Percentiles rank a stretch among this genome's conserved stretches.
Evolutionary conservation across 1,284 basidiomycete genomes (phyloP).

Genomic region (Sutorius eximius): DNA sequence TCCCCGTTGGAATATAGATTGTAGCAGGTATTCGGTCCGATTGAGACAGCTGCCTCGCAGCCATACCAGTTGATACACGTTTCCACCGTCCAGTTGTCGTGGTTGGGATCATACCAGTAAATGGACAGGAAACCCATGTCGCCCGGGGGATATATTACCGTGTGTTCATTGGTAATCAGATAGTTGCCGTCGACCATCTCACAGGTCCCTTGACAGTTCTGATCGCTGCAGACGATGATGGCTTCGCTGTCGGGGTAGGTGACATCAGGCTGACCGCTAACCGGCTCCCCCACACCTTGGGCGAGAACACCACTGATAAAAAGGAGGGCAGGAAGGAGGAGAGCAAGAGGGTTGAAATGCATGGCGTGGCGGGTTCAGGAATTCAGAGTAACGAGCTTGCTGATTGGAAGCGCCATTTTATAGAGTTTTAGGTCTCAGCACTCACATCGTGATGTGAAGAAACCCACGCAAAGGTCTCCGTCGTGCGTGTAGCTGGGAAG

Average conservation of each 20-base stretch:
- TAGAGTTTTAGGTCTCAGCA: not conserved
- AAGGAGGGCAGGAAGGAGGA: not conserved
- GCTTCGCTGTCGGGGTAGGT: not conserved
- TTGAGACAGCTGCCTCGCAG: not conserved
- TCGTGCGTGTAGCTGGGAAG: not conserved
- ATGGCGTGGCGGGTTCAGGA: not conserved
- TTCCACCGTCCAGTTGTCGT: not conserved
- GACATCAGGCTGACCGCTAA: not conserved
- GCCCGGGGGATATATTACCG: not conserved
- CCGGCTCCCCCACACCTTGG: not conserved
- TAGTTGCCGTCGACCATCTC: not conserved
- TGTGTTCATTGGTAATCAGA: not conserved
- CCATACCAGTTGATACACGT: not conserved
- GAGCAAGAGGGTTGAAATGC: not conserved
- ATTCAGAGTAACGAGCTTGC: not conserved
- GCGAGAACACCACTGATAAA: not conserved
- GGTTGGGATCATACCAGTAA: not conserved
- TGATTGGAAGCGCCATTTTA: not conserved
- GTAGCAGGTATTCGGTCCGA: conserved; percentile 3
- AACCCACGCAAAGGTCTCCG: not conserved
- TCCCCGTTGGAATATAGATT: conserved; percentile 1
- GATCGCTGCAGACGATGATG: conserved; percentile 6
- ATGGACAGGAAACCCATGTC: not conserved
- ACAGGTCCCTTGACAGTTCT: not conserved
- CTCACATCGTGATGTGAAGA: not conserved